A percentile compares a stretch with the other conserved stretches of the same genome.
phyloP scores from a whole-genome alignment of 2,329 filamentous ascomycete species.

The Ceratocystis smalleyi region DNA sequence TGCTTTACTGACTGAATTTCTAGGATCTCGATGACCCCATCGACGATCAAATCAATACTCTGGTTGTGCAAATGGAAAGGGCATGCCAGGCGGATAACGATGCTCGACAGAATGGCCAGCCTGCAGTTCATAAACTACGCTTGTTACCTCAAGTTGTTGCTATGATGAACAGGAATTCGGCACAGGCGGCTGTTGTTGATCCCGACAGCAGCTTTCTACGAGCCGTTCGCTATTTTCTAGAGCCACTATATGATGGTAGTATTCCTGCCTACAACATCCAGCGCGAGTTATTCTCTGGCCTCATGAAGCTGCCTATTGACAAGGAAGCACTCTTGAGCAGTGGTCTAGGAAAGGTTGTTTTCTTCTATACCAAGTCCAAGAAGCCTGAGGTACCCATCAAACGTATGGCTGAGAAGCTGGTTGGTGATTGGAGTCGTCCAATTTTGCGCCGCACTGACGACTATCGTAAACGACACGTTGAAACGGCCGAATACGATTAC shows the following conservation, averaged over 20 bases:
- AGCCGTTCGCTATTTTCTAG: slow-evolving; percentile 91
- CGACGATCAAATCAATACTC: slow-evolving; percentile 74
- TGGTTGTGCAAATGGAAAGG: slow-evolving; percentile 79
- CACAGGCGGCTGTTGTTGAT: slow-evolving; percentile 72
- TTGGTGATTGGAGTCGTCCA: slow-evolving; percentile 89
- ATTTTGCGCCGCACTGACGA: slow-evolving; percentile 89
- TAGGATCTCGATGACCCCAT: slow-evolving; percentile 81
- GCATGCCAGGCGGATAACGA: slow-evolving; percentile 77
- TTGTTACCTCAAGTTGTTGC: slow-evolving; percentile 81
- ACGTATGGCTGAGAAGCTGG: slow-evolving; percentile 78
- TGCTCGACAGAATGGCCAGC: slow-evolving; percentile 61
- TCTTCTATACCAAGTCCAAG: slow-evolving; percentile 95
- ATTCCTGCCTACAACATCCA: slow-evolving; percentile 96
- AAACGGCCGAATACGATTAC: slow-evolving; percentile 48
- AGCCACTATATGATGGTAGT: slow-evolving; percentile 84
- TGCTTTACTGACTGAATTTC: neutral
- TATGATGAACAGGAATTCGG: slow-evolving; percentile 76
- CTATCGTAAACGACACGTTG: slow-evolving; percentile 67
- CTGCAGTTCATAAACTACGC: slow-evolving; percentile 83
- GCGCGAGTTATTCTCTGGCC: slow-evolving; percentile 73
- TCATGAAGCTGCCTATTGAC: slow-evolving; percentile 69
- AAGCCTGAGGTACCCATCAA: slow-evolving; percentile 79
- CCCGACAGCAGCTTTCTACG: slow-evolving; percentile 91
- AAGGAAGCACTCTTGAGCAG: slow-evolving; percentile 82
- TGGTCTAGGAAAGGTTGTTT: slow-evolving; percentile 86